Evolutionary conservation across 1,139 yeast genomes (phyloP).

Genomic region (Blastobotrys indianensis): DNA sequence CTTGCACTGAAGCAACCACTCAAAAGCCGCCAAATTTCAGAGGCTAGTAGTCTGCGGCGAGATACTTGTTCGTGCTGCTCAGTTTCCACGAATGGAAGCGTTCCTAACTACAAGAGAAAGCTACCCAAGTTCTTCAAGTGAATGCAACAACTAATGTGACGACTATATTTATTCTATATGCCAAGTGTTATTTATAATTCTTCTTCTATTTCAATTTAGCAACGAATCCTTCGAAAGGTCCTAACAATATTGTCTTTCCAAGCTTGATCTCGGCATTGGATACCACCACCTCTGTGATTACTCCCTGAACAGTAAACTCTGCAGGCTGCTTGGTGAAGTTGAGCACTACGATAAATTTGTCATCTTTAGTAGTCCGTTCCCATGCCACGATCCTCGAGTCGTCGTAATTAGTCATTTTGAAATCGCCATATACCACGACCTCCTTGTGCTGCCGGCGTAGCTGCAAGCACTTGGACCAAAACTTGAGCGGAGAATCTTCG

Average conservation of each 20-base stretch:
- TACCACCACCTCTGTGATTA: background rate
- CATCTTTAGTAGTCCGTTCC: conserved; percentile 32
- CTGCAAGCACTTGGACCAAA: conserved; percentile 42
- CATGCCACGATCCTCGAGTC: conserved; percentile 38
- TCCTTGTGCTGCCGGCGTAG: conserved; percentile 44
- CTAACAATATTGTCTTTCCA: background rate
- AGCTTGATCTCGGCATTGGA: background rate
- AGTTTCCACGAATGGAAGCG: too few relatives aligned
- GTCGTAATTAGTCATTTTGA: conserved; percentile 39
- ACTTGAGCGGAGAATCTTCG: conserved; percentile 34
- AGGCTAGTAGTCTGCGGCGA: too few relatives aligned
- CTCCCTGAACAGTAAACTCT: background rate
- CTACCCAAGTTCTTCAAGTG: too few relatives aligned
- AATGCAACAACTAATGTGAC: background rate
- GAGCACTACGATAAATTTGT: conserved; percentile 40
- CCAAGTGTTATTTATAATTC: background rate
- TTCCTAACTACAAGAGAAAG: too few relatives aligned
- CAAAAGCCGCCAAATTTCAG: too few relatives aligned
- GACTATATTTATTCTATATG: background rate
- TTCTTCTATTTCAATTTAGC: background rate
- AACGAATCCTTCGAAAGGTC: background rate
- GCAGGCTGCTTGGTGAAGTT: conserved; percentile 35
- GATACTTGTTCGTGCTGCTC: too few relatives aligned
- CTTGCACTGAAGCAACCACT: too few relatives aligned
- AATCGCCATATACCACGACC: conserved; percentile 44